phyloP scores from a whole-genome alignment of 495 filamentous ascomycete species.

The Talaromyces stipitatus region DNA sequence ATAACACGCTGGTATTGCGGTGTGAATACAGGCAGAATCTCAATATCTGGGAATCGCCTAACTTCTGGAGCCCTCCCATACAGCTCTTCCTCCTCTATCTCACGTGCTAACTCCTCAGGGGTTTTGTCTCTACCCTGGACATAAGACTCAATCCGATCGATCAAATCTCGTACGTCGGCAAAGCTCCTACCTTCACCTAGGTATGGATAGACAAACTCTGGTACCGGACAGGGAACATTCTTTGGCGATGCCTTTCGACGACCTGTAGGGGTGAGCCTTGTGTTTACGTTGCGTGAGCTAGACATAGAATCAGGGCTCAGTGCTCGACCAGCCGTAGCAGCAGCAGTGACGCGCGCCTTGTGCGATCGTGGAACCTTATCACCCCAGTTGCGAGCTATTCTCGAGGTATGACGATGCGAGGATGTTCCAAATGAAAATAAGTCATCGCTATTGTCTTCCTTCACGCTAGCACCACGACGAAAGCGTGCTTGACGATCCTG shows the following conservation, averaged over 20 bases:
- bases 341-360: not conserved
- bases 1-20: not conserved
- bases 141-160: slow-evolving; percentile 14
- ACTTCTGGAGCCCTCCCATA: not conserved
- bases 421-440: not conserved
- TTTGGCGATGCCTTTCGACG: slow-evolving; percentile 10
- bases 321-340: not conserved
- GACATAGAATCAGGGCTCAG: not conserved
- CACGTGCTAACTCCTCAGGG: slow-evolving; percentile 6
- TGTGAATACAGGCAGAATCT: slow-evolving; percentile 53
- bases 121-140: slow-evolving; percentile 10
- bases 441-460: not conserved
- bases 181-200: slow-evolving; percentile 24
- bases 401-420: not conserved
- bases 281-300: not conserved
- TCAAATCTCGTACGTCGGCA: slow-evolving; percentile 18
- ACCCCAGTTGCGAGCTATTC: too few relatives aligned
- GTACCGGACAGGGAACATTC: slow-evolving; percentile 19
- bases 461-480: not conserved
- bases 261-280: not conserved
- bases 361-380: not conserved
- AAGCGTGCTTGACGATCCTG: not conserved
- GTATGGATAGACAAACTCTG: slow-evolving; percentile 23
- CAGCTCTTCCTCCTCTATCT: not conserved
- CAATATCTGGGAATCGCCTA: slow-evolving; percentile 55